A percentile compares a stretch with the other conserved stretches of the same genome.
phyloP scores from a whole-genome alignment of 192 early-diverging fungal genomes.

The Rhizoclosmatium sp. region DNA sequence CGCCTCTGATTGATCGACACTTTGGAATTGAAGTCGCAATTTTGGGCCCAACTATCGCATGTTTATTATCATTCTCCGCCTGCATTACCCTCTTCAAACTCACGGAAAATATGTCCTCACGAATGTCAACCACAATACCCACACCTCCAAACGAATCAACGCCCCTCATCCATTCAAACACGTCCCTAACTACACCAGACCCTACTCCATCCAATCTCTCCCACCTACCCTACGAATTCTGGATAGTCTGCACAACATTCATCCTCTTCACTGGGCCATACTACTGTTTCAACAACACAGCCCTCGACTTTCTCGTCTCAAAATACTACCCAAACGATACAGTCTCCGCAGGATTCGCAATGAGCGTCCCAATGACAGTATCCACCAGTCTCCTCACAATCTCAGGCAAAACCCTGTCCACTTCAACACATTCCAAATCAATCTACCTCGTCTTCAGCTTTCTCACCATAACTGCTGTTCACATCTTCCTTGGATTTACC shows the following conservation, averaged over 20 bases:
- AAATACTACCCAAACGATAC: constrained; percentile 64
- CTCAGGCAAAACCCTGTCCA: background rate
- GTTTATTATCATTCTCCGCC: constrained; percentile 48
- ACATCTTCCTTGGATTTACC: constrained; percentile 61
- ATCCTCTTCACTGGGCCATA: constrained; percentile 59
- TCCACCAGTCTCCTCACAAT: background rate
- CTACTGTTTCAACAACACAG: constrained; percentile 66
- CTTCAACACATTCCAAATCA: background rate
- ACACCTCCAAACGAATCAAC: background rate
- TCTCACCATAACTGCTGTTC: constrained; percentile 56
- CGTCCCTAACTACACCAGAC: background rate
- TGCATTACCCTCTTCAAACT: background rate
- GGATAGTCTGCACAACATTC: constrained; percentile 58
- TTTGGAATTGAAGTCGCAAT: constrained; percentile 42
- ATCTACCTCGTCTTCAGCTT: background rate
- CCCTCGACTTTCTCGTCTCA: constrained; percentile 59
- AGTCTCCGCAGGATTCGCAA: constrained; percentile 55
- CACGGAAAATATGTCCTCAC: constrained; percentile 35
- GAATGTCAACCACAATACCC: background rate
- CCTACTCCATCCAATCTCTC: background rate
- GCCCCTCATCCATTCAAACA: background rate
- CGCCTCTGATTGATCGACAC: constrained; percentile 50
- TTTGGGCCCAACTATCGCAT: constrained; percentile 49
- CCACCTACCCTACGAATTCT: constrained; percentile 54
- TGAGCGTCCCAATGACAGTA: constrained; percentile 34